phyloP scores from a whole-genome alignment of 2,329 filamentous ascomycete genomes.

The Fusarium praegraminearum region DNA sequence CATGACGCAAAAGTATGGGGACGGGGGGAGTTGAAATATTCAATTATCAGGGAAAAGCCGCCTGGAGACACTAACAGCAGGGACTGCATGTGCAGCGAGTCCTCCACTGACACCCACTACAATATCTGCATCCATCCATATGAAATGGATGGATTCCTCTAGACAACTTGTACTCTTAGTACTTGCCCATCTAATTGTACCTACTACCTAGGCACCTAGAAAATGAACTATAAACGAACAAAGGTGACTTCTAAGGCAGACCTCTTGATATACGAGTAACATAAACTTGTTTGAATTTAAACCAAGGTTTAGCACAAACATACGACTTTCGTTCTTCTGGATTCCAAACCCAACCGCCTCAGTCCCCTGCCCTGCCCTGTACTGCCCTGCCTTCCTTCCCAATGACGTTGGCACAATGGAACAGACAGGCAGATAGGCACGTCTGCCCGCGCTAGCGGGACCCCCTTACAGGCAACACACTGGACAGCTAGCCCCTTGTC shows the following conservation, averaged over 20 bases:
- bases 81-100: neutral
- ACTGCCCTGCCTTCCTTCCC: constrained; percentile 7
- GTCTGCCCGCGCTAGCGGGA: constrained; percentile 16
- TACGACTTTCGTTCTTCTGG: neutral
- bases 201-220: neutral
- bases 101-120: neutral
- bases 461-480: constrained; percentile 39
- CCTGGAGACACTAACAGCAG: constrained; percentile 16
- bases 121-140: neutral
- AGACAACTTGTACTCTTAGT: neutral
- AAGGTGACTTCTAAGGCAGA: neutral
- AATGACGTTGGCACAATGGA: constrained; percentile 10
- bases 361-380: neutral
- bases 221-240: neutral
- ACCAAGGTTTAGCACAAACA: neutral
- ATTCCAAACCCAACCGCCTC: constrained; percentile 14
- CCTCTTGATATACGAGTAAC: neutral
- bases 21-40: constrained; percentile 22
- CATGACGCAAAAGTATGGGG: neutral
- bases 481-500: constrained; percentile 25
- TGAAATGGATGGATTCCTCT: neutral
- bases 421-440: neutral
- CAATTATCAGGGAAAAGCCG: constrained; percentile 19
- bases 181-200: neutral
- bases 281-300: neutral